Evolutionary conservation across 2,329 filamentous ascomycete species (phyloP).

Genomic region (Phaeosphaeriaceae sp.): DNA sequence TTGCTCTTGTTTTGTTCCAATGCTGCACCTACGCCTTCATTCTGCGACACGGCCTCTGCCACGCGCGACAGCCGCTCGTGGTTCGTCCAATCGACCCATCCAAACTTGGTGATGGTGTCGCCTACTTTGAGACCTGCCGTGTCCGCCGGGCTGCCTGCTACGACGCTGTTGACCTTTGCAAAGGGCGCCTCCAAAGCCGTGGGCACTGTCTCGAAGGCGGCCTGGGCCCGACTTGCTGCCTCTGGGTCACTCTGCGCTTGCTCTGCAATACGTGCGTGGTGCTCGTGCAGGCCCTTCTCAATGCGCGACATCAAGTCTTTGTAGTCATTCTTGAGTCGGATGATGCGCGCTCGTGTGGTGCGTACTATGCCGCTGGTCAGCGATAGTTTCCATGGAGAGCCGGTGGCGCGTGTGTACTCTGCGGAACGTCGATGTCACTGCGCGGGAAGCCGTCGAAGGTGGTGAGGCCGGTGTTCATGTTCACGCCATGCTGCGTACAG

Average conservation of each 20-base stretch:
- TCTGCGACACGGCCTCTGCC: slow-evolving; percentile 87
- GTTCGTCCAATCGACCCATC: slow-evolving; percentile 81
- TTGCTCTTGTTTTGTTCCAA: not conserved
- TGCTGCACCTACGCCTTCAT: slow-evolving; percentile 72
- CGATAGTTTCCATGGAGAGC: slow-evolving; percentile 1
- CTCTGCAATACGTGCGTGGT: slow-evolving; percentile 75
- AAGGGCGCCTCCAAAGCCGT: slow-evolving; percentile 70
- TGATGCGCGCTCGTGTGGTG: slow-evolving; percentile 89
- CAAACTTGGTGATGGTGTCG: slow-evolving; percentile 85
- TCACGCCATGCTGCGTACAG: slow-evolving; percentile 78
- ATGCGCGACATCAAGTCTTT: slow-evolving; percentile 84
- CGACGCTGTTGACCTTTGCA: slow-evolving; percentile 87
- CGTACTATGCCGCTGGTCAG: slow-evolving; percentile 69
- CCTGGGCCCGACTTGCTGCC: slow-evolving; percentile 21
- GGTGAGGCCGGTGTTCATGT: slow-evolving; percentile 87
- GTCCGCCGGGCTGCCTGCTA: slow-evolving; percentile 79
- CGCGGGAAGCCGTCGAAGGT: slow-evolving; percentile 92
- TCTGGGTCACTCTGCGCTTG: slow-evolving; percentile 50
- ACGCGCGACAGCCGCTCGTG: slow-evolving; percentile 86
- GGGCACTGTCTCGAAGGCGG: slow-evolving; percentile 32
- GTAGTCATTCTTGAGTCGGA: slow-evolving; percentile 90
- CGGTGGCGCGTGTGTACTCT: slow-evolving; percentile 68
- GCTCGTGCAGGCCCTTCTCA: slow-evolving; percentile 85
- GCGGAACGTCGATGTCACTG: slow-evolving; percentile 91
- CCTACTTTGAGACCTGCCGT: slow-evolving; percentile 79